These are phyloP conservation scores for Sarocladium strictum DNA, from an alignment of 2,329 filamentous ascomycete genomes.

Conservation along the genomic window DNA sequence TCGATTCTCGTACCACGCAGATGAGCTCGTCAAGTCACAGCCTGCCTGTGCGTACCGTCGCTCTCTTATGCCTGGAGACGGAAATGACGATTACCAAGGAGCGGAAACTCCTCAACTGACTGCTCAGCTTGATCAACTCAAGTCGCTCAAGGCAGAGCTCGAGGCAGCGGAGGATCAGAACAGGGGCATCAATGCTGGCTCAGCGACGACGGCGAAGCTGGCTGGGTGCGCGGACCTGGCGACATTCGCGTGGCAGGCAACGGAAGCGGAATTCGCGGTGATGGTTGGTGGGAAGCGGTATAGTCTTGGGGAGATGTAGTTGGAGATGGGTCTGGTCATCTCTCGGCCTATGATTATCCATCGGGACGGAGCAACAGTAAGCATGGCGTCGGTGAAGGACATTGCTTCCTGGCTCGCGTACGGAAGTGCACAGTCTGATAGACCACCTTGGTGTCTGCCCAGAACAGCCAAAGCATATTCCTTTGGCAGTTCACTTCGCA, in stretches of 20 bases:
- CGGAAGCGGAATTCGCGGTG: conserved; percentile 18
- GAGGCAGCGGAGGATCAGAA: conserved; percentile 12
- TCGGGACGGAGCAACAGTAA: neutral
- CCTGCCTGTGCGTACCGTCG: neutral
- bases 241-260: conserved; percentile 18
- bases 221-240: conserved; percentile 22
- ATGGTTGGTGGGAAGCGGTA: neutral
- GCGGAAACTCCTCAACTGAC: neutral
- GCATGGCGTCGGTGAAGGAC: too few species aligned
- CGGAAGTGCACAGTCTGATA: too few species aligned
- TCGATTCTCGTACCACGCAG: neutral
- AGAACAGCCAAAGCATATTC: too few species aligned
- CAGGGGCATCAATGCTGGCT: conserved; percentile 14
- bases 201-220: conserved; percentile 18
- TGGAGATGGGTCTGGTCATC: neutral
- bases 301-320: neutral
- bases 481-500: too few species aligned
- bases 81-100: too few species aligned
- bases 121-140: conserved; percentile 7
- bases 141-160: conserved; percentile 14
- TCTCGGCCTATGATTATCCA: too few species aligned
- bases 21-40: neutral
- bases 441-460: too few species aligned
- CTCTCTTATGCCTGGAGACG: neutral
- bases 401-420: too few species aligned